Base-by-base conservation (phyloP, 2,329 filamentous ascomycete species). In the Colletotrichum eremochloae region DNA sequence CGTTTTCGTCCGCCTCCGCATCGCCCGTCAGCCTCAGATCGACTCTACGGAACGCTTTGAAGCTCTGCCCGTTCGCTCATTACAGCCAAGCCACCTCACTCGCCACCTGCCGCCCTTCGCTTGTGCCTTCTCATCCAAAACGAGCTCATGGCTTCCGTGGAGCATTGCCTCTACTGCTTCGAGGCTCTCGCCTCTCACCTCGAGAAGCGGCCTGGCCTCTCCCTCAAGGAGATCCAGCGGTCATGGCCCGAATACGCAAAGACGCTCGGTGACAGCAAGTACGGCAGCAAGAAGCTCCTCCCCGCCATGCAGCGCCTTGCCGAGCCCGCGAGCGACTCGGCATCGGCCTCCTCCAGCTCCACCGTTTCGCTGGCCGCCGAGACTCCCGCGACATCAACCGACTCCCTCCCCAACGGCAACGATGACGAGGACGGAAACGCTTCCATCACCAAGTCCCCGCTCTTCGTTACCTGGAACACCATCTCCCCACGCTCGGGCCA, bases 401-500 rank as follows among this genome's bases (percentile, higher is more conserved):
- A 84, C 44, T 86, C 82, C 38, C 80, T 83, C 31, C 40, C 78
- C 83, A 55, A 40, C 46, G 72, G 75, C 58, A 48, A 58, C 48
- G 71, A 75, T 57, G 52, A 75, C 48, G 60, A 75, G 50, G 46
- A 75, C 48, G 62, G 75, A 78, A 56, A 79, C 79, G 72, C 78
- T 77, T 75, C 72, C 75, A 75, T 75, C 76, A 82, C 82, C 69
- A 87, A 89, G 53, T 90, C 91, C 74, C 96, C 96, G 0, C 88
- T 98, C 50, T 98, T 98, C 80, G 94, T 99, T 58, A 97, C 95
- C 9, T 98, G 96, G 95, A 97, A 98, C 84, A 94, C 90, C 0
- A 77, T 94, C 67, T 90, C 88, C 9, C 81, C 85, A 31, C 79
- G 78, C 15, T 76, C 81, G 65, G 88, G 90, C 38, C 84, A 90